A percentile compares a stretch with the other conserved stretches of the same genome.
Evolutionary conservation across 805 yeast species (phyloP).

Genomic region (Yarrowia bubula): DNA sequence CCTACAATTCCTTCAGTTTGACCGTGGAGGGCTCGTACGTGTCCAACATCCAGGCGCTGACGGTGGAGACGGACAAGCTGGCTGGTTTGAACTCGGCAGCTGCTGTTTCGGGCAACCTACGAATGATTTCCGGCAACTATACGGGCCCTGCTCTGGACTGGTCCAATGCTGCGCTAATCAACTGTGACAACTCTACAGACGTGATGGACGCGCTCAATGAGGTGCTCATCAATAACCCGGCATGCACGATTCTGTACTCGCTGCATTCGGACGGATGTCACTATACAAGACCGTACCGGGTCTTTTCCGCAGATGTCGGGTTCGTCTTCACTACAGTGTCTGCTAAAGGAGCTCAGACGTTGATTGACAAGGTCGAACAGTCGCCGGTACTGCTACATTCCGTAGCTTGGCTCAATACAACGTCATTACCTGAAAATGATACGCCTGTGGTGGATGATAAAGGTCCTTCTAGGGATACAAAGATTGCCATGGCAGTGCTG

Average conservation of each 20-base stretch:
- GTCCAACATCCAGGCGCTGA: constrained; percentile 20
- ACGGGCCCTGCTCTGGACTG: constrained; percentile 26
- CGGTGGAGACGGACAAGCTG: constrained; percentile 23
- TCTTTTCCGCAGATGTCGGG: constrained; percentile 32
- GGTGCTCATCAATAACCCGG: constrained; percentile 30
- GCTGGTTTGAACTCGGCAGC: constrained; percentile 13
- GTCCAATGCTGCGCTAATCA: constrained; percentile 31
- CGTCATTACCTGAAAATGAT: neutral
- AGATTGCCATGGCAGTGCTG: constrained; percentile 38
- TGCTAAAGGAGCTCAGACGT: constrained; percentile 28
- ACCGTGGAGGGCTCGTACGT: neutral
- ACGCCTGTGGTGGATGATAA: constrained; percentile 3
- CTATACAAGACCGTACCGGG: constrained; percentile 29
- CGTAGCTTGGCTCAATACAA: constrained; percentile 16
- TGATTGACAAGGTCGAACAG: constrained; percentile 27
- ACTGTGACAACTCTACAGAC: constrained; percentile 32
- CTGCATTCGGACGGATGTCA: constrained; percentile 31
- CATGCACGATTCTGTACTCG: constrained; percentile 33
- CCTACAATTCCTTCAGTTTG: constrained; percentile 17
- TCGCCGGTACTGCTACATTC: constrained; percentile 23
- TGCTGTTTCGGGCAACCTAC: constrained; percentile 3
- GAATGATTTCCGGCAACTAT: neutral
- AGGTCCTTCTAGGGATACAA: constrained; percentile 29
- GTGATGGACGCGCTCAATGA: constrained; percentile 30
- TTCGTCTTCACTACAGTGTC: constrained; percentile 33